Conservation (phyloP, 2,329 filamentous ascomycete genomes). For the Cryoendolithus antarcticus region DNA sequence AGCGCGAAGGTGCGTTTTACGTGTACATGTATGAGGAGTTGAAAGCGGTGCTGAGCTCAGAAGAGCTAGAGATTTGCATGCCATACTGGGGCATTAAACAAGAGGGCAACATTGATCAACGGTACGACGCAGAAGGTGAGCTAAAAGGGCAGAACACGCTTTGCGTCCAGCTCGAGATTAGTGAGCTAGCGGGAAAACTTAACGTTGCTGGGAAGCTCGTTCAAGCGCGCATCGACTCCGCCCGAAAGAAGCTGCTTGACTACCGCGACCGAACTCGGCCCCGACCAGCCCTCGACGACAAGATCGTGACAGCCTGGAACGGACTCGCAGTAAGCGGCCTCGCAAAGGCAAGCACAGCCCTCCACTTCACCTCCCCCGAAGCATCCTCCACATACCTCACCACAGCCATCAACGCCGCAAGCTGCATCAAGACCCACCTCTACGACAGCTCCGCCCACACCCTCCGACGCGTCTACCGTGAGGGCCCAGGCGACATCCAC, state of each 20-base stretch:
- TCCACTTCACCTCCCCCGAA: constrained; percentile 48
- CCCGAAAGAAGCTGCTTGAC: constrained; percentile 54
- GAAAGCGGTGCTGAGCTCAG: constrained; percentile 57
- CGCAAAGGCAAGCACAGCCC: constrained; percentile 57
- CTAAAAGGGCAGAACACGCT: constrained; percentile 90
- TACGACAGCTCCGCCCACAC: constrained; percentile 53
- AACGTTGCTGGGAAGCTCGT: constrained; percentile 59
- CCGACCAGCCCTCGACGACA: constrained; percentile 70
- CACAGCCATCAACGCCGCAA: constrained; percentile 55
- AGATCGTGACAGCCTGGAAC: constrained; percentile 79
- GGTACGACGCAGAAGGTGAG: constrained; percentile 82
- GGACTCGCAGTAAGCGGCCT: constrained; percentile 76
- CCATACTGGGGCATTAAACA: constrained; percentile 73
- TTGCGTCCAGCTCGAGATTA: constrained; percentile 53
- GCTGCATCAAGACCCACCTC: constrained; percentile 60
- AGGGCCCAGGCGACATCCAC: constrained; percentile 50
- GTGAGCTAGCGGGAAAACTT: constrained; percentile 62
- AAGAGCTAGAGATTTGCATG: constrained; percentile 61
- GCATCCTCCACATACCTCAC: constrained; percentile 39
- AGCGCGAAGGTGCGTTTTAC: constrained; percentile 86
- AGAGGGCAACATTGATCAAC: constrained; percentile 73
- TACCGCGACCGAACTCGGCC: constrained; percentile 64
- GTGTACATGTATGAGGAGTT: constrained; percentile 88
- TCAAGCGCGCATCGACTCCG: constrained; percentile 51
- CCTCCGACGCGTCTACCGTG: constrained; percentile 63